These are phyloP conservation scores for Pinus tabuliformis DNA, from an alignment of 75 land plant genomes.

Conservation along the genomic window DNA sequence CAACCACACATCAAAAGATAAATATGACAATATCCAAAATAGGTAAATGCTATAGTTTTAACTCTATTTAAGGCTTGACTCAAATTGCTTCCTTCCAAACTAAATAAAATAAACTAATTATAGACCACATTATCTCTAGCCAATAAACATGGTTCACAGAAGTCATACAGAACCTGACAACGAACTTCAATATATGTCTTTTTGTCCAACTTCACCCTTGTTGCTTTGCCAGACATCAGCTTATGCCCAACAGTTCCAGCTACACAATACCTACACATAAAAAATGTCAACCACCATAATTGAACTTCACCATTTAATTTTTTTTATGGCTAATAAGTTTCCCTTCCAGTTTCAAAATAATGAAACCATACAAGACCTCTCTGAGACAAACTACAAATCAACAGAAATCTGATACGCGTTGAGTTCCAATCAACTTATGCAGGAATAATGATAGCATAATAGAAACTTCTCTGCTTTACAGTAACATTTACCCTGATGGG, in stretches of 20 bases:
- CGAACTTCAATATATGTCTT: slow-evolving; percentile 71
- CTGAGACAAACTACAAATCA: background rate
- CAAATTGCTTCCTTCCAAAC: background rate
- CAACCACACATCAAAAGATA: background rate
- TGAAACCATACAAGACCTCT: background rate
- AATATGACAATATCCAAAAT: background rate
- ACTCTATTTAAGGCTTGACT: no score
- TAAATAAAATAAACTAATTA: background rate
- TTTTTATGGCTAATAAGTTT: background rate
- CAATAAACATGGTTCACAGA: no score
- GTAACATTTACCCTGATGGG: background rate
- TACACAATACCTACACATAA: slow-evolving; percentile 65
- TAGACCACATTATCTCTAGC: background rate
- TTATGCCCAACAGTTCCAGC: slow-evolving; percentile 96
- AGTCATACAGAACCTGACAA: slow-evolving; percentile 68
- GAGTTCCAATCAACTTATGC: background rate
- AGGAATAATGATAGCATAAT: background rate
- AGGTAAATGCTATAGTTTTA: background rate
- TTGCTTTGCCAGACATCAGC: slow-evolving; percentile 86
- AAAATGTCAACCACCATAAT: background rate
- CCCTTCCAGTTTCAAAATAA: background rate
- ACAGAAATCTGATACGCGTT: background rate
- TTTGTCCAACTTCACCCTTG: slow-evolving; percentile 75
- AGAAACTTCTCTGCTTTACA: background rate
- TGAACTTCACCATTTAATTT: background rate